Percentiles rank a stretch among this genome's conserved stretches.
Evolutionary conservation across 495 filamentous ascomycete genomes (phyloP).

Genomic region (Lindgomyces ingoldianus): DNA sequence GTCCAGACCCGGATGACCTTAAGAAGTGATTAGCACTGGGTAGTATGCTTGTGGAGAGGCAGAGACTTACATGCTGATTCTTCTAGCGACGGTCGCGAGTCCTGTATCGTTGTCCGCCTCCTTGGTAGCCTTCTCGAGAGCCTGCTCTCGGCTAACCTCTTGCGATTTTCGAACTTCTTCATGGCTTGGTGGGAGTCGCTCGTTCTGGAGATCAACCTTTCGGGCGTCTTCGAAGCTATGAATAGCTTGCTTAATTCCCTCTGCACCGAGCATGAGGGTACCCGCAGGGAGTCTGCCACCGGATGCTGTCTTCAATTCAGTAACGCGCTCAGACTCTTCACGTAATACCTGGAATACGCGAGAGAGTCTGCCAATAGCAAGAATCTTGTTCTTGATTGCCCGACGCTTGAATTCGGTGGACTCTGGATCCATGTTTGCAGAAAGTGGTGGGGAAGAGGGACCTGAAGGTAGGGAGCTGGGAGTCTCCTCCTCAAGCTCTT

Average conservation of each 20-base stretch:
- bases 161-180: slow-evolving; percentile 83
- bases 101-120: slow-evolving; percentile 92
- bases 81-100: slow-evolving; percentile 77
- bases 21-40: slow-evolving; percentile 4
- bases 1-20: slow-evolving; percentile 38
- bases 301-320: slow-evolving; percentile 94
- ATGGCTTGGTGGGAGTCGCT: slow-evolving; percentile 85
- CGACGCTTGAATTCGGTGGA: slow-evolving; percentile 88
- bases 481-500: slow-evolving; percentile 84
- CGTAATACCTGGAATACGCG: slow-evolving; percentile 98
- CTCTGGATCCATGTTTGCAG: slow-evolving; percentile 65
- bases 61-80: slow-evolving; percentile 88
- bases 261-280: slow-evolving; percentile 95
- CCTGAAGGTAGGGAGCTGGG: slow-evolving; percentile 63
- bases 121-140: slow-evolving; percentile 75
- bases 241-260: slow-evolving; percentile 99
- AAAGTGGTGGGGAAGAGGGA: slow-evolving; percentile 68
- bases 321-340: slow-evolving; percentile 95
- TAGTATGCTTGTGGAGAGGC: not conserved
- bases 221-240: slow-evolving; percentile 95
- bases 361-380: slow-evolving; percentile 93
- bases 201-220: slow-evolving; percentile 96
- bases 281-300: slow-evolving; percentile 92
- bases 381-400: slow-evolving; percentile 98
- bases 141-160: slow-evolving; percentile 75